Percentiles rank a stretch among this genome's conserved stretches.
These are phyloP conservation scores for Parasitella parasitica DNA, from an alignment of 371 early-diverging fungal species.

Conservation along the genomic window DNA sequence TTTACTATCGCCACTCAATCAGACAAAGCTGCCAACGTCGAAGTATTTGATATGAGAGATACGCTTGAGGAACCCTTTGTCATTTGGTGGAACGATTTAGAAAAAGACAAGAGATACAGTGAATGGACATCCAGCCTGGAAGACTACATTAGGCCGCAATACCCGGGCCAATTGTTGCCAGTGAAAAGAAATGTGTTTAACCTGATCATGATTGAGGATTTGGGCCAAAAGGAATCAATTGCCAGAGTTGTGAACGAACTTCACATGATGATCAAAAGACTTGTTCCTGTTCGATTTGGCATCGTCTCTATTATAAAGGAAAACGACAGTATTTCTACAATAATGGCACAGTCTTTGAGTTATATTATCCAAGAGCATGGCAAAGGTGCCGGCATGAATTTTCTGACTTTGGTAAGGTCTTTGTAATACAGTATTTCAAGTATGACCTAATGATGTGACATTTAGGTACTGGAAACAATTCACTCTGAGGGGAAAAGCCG, in stretches of 20 bases:
- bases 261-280: conserved; percentile 57
- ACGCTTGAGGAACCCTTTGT: conserved; percentile 46
- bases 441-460: no score
- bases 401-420: conserved; percentile 18
- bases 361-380: conserved; percentile 41
- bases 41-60: conserved; percentile 83
- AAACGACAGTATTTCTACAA: conserved; percentile 31
- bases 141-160: conserved; percentile 56
- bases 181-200: conserved; percentile 73
- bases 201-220: conserved; percentile 68
- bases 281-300: conserved; percentile 84
- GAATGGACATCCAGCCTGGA: conserved; percentile 62
- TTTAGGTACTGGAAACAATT: conserved; percentile 3
- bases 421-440: no score
- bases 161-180: conserved; percentile 73
- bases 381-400: conserved; percentile 26
- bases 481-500: neutral
- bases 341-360: conserved; percentile 48
- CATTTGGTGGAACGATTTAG: conserved; percentile 90
- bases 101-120: conserved; percentile 75
- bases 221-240: conserved; percentile 50
- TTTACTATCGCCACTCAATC: conserved; percentile 21
- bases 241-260: conserved; percentile 55
- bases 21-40: conserved; percentile 34
- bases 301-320: conserved; percentile 63